Conservation (phyloP, 2,329 filamentous ascomycete genomes). For the Cytospora piceicola region DNA sequence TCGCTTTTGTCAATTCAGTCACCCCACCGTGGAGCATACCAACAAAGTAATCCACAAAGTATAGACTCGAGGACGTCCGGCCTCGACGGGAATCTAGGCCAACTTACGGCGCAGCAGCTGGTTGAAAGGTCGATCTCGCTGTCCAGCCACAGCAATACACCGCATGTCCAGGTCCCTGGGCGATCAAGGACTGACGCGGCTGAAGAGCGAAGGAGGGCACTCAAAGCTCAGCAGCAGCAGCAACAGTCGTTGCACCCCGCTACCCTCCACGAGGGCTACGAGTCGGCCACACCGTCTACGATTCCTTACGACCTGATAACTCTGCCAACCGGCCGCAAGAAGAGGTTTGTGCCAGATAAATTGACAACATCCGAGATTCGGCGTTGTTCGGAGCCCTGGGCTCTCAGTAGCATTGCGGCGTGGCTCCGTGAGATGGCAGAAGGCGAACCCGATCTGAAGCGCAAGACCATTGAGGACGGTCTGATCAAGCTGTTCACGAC, state of each 20-base stretch:
- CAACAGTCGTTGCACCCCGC: slow-evolving; percentile 56
- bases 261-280: slow-evolving; percentile 59
- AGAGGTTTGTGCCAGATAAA: slow-evolving; percentile 85
- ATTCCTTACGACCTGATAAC: slow-evolving; percentile 82
- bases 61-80: slow-evolving; percentile 50
- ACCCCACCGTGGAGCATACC: slow-evolving; percentile 50
- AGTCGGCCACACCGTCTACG: slow-evolving; percentile 55
- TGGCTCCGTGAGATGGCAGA: slow-evolving; percentile 92
- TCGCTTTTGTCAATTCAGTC: slow-evolving; percentile 54
- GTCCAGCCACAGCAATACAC: slow-evolving; percentile 78
- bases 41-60: slow-evolving; percentile 55
- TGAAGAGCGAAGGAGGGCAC: slow-evolving; percentile 60
- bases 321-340: slow-evolving; percentile 76
- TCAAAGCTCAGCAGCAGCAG: slow-evolving; percentile 57
- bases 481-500: slow-evolving; percentile 87
- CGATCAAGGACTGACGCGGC: slow-evolving; percentile 95
- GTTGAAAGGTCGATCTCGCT: slow-evolving; percentile 80
- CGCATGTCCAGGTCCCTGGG: slow-evolving; percentile 78
- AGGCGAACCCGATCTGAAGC: slow-evolving; percentile 84
- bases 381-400: slow-evolving; percentile 89
- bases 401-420: slow-evolving; percentile 79
- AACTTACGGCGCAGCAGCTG: slow-evolving; percentile 48
- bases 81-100: slow-evolving; percentile 51
- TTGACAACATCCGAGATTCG: slow-evolving; percentile 79
- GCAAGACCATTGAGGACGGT: slow-evolving; percentile 83